Conservation (phyloP, 2,329 filamentous ascomycete species). For the Colletotrichum sp. region DNA sequence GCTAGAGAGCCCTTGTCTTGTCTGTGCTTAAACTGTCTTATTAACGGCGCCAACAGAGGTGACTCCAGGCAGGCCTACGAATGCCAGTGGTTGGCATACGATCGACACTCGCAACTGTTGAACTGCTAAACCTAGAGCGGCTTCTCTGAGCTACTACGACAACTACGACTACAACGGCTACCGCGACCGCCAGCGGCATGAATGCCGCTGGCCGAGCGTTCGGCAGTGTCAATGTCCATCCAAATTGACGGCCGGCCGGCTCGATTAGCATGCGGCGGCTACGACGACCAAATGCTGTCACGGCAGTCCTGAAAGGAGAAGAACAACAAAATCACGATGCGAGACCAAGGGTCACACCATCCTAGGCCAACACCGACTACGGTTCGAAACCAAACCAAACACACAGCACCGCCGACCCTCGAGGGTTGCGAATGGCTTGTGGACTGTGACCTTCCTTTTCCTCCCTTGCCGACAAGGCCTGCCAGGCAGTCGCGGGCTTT, state of each 20-base stretch:
- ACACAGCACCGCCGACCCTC: not conserved
- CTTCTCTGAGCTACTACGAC: not conserved
- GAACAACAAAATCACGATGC: not conserved
- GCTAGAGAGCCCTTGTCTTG: not conserved
- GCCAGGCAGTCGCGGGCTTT: not conserved
- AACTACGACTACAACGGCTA: not conserved
- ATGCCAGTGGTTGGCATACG: constrained; percentile 8
- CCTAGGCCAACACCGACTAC: not conserved
- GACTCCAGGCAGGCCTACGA: not conserved
- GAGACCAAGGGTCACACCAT: not conserved
- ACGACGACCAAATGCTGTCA: not conserved
- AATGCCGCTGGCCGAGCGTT: not conserved
- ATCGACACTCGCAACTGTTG: not conserved
- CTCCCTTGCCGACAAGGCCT: not conserved
- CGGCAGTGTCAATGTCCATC: not conserved
- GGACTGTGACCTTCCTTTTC: not conserved
- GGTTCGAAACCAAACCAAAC: constrained; percentile 13
- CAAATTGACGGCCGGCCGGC: not conserved
- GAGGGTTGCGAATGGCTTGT: not conserved
- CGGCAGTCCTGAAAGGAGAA: not conserved
- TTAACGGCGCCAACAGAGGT: not conserved
- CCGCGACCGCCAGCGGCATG: not conserved
- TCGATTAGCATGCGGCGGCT: not conserved
- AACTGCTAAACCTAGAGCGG: not conserved
- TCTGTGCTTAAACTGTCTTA: constrained; percentile 4